Conservation (phyloP, 1,284 basidiomycete genomes). For the Lentinula novae-zelandiae region DNA sequence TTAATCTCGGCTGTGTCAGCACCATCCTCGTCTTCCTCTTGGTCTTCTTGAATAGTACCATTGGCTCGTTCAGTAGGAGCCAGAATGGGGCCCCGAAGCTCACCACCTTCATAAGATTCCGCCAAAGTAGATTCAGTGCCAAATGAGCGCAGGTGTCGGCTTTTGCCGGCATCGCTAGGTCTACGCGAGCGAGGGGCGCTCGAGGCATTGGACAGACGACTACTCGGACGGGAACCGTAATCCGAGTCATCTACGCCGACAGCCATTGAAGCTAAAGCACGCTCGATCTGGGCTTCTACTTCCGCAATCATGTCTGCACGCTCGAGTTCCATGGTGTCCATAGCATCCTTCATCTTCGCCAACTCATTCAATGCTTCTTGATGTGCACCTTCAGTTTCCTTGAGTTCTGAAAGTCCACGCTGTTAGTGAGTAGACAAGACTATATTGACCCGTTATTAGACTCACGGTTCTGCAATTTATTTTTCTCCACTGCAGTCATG, state of each 20-base stretch:
- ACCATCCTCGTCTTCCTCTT: constrained; percentile 45
- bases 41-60: constrained; percentile 45
- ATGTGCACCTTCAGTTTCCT: constrained; percentile 72
- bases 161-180: constrained; percentile 50
- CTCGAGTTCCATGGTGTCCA: constrained; percentile 82
- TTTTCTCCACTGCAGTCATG: constrained; percentile 72
- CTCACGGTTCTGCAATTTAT: constrained; percentile 66
- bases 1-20: constrained; percentile 32
- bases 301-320: constrained; percentile 84
- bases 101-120: constrained; percentile 49
- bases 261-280: constrained; percentile 78
- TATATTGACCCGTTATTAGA: constrained; percentile 8
- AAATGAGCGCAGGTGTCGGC: constrained; percentile 55
- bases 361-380: constrained; percentile 66
- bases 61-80: constrained; percentile 40
- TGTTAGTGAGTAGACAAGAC: constrained; percentile 13
- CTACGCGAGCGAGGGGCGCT: constrained; percentile 47
- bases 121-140: constrained; percentile 73
- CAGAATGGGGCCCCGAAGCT: constrained; percentile 26
- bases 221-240: constrained; percentile 47
- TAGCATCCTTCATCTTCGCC: constrained; percentile 66
- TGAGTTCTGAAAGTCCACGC: constrained; percentile 48
- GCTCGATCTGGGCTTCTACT: constrained; percentile 83
- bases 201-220: constrained; percentile 41
- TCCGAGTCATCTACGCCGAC: constrained; percentile 75